Percentiles rank a stretch among this genome's conserved stretches.
Evolutionary conservation across 257 asterid species (phyloP).

Genomic region (Salvia miltiorrhiza): DNA sequence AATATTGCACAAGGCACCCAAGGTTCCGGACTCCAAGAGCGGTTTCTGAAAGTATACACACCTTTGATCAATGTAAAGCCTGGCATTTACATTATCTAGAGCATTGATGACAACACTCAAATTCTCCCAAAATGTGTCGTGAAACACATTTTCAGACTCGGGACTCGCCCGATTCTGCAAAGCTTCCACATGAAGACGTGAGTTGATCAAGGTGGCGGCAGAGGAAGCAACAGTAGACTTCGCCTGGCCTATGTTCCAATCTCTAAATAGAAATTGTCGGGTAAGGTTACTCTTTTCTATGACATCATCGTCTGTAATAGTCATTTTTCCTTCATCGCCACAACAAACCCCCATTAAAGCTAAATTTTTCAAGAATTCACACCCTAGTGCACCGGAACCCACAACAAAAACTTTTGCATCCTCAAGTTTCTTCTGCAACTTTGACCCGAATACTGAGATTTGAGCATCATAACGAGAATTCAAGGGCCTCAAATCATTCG

Average conservation of each 20-base stretch:
- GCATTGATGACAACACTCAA: constrained; percentile 72
- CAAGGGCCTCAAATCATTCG: constrained; percentile 61
- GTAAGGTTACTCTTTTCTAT: constrained; percentile 94
- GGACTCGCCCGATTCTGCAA: constrained; percentile 87
- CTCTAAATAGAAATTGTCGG: constrained; percentile 89
- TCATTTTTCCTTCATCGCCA: constrained; percentile 61
- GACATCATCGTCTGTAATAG: constrained; percentile 86
- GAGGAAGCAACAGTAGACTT: constrained; percentile 91
- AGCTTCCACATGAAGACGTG: constrained; percentile 58
- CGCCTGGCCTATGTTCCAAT: constrained; percentile 93
- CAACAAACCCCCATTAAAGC: constrained; percentile 92
- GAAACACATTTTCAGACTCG: constrained; percentile 78
- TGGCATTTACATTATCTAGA: constrained; percentile 82
- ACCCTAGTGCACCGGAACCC: constrained; percentile 93
- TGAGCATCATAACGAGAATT: constrained; percentile 92
- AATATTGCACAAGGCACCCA: constrained; percentile 84
- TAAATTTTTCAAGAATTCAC: constrained; percentile 84
- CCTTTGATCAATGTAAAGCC: constrained; percentile 90
- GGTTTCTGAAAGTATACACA: constrained; percentile 90
- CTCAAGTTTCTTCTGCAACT: constrained; percentile 72
- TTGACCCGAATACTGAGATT: constrained; percentile 82
- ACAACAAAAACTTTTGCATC: constrained; percentile 74
- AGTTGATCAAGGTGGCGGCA: constrained; percentile 69
- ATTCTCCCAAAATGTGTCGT: constrained; percentile 84
- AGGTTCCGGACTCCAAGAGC: constrained; percentile 88